Base-by-base conservation (phyloP, 495 filamentous ascomycete genomes). In the Thozetella sp. region DNA sequence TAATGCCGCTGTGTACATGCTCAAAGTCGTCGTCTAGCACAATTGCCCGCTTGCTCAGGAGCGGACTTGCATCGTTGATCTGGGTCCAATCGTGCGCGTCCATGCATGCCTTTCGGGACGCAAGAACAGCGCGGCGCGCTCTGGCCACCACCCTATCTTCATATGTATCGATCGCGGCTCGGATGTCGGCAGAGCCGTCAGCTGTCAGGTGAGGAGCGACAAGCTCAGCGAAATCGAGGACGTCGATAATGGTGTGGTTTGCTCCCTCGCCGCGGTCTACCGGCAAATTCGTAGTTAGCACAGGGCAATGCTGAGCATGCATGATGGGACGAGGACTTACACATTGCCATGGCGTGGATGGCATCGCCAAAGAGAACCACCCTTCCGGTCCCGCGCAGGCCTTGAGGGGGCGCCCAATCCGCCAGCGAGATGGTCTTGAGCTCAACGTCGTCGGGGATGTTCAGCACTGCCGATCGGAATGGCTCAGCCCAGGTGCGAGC, bases 311-410 rank as follows among this genome's bases (percentile, higher is more conserved):
- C 6, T 57, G 25, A 51, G 2, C 55, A 9, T 17, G 40, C n/a
- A 23, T 27, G 4, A 51, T 22, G 43, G 17, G 54, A 17, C 12
- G 19, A 15, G 43, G 26, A 81, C 84, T 70, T 80, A 88, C 86
- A 84, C 62, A 79, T 81, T 0, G 81, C 76, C 86, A 89, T 89
- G 1, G 84, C 76, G 69, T 90, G 86, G 4, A 83, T 76, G 0
- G 86, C 84, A 69, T 89, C 87, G 2, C 86, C 86, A 4, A 81
- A 76, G 22, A 88, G 55, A 0, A 81, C 82, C 1, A 85, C 72
- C 30, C 74, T 65, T 1, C 84, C 80, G 1, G 19, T 52, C 1
- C 59, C 58, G 0, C 58, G 58, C 34, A 71, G 43, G 58, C 27
- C 68, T 59, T 50, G 67, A 60, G 69, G 67, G 25, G 71, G 72